These are phyloP conservation scores for Oxytropis ochrocephala DNA, from an alignment of 306 rosid genomes.

Conservation along the genomic window DNA sequence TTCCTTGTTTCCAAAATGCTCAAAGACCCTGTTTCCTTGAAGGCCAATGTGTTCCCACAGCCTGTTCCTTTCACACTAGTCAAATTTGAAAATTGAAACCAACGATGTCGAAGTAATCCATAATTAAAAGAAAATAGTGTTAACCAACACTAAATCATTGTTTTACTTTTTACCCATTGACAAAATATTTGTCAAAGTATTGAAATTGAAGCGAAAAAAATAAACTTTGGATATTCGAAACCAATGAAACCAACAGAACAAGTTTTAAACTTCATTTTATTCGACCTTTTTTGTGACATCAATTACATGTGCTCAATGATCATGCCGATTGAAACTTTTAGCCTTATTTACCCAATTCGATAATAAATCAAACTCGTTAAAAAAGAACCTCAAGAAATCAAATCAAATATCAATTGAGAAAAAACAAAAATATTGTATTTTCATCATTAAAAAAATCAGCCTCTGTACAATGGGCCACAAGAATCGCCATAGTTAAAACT, in stretches of 20 bases:
- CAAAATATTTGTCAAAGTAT: neutral
- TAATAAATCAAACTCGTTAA: too few relatives aligned
- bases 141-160: conserved; percentile 12
- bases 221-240: neutral
- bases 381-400: neutral
- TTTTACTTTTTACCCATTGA: neutral
- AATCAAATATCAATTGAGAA: neutral
- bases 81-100: neutral
- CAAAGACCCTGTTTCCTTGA: conserved; percentile 14
- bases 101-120: conserved; percentile 6
- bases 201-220: neutral
- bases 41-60: conserved; percentile 10
- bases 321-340: conserved; percentile 2
- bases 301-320: conserved; percentile 18
- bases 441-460: neutral
- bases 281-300: neutral
- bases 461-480: conserved; percentile 25
- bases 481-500: conserved; percentile 19
- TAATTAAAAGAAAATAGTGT: neutral
- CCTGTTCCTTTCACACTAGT: conserved; percentile 19
- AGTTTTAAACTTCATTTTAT: neutral
- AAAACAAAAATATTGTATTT: neutral
- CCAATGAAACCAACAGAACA: neutral
- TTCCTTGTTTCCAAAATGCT: neutral
- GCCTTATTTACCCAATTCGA: neutral